Percentiles rank a stretch among this genome's conserved stretches.
These are phyloP conservation scores for Backusella circina DNA, from an alignment of 192 early-diverging fungal species.

Conservation along the genomic window DNA sequence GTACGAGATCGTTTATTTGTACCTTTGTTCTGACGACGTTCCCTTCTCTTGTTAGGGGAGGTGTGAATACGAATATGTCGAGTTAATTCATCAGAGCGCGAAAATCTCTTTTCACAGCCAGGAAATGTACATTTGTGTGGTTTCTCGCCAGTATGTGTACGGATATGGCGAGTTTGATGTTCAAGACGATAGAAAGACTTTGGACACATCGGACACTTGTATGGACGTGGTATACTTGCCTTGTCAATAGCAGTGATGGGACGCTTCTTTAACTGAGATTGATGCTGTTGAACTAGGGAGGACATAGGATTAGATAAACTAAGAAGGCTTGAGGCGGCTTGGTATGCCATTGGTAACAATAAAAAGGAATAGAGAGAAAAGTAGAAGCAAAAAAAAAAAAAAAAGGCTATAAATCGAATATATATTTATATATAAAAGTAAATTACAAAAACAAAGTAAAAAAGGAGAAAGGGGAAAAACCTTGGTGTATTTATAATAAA, in stretches of 20 bases:
- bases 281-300: not conserved
- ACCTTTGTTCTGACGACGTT: constrained; percentile 31
- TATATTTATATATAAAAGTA: not conserved
- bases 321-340: constrained; percentile 22
- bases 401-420: not conserved
- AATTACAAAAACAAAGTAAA: not conserved
- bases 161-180: constrained; percentile 78
- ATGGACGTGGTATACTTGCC: constrained; percentile 49
- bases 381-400: not conserved
- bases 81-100: constrained; percentile 75
- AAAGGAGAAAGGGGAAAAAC: not conserved
- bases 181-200: constrained; percentile 74
- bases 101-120: constrained; percentile 78
- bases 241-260: constrained; percentile 18
- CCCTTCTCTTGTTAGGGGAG: constrained; percentile 41
- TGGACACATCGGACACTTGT: constrained; percentile 70
- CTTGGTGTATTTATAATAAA: not conserved
- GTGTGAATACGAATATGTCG: constrained; percentile 65
- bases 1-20: constrained; percentile 3
- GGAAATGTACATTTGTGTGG: constrained; percentile 74
- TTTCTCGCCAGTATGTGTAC: constrained; percentile 85
- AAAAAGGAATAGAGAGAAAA: not conserved
- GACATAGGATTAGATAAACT: constrained; percentile 1
- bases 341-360: constrained; percentile 9
- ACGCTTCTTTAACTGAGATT: constrained; percentile 1